Percentiles rank a stretch among this genome's conserved stretches.
Conservation (phyloP, 1,139 yeast species). For the Yamadazyma membranifaciens region DNA sequence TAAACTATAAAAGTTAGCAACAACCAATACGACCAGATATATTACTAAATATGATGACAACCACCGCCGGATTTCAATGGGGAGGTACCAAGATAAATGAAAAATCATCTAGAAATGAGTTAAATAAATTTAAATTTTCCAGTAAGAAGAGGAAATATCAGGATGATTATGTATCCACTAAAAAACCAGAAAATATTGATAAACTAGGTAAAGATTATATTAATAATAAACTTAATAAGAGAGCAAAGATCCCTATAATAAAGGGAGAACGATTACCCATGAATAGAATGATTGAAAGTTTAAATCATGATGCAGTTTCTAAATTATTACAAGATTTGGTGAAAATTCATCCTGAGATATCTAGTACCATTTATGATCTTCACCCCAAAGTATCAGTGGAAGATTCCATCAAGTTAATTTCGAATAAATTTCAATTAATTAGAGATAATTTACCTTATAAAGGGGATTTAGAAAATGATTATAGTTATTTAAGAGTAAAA, state of each 20-base stretch:
- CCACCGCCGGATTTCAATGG: slow-evolving; percentile 36
- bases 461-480: slow-evolving; percentile 73
- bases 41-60: slow-evolving; percentile 9
- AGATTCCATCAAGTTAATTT: slow-evolving; percentile 51
- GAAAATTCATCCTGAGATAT: slow-evolving; percentile 60
- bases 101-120: slow-evolving; percentile 8
- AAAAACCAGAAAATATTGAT: too few species aligned
- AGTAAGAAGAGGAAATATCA: slow-evolving; percentile 17
- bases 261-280: slow-evolving; percentile 57
- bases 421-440: slow-evolving; percentile 46
- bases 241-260: slow-evolving; percentile 41
- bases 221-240: slow-evolving; percentile 20
- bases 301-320: slow-evolving; percentile 58
- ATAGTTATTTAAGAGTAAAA: slow-evolving; percentile 83
- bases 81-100: slow-evolving; percentile 21
- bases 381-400: slow-evolving; percentile 61
- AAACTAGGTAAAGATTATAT: slow-evolving; percentile 1
- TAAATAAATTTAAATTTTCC: slow-evolving; percentile 2
- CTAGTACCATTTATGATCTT: slow-evolving; percentile 46
- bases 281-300: slow-evolving; percentile 61
- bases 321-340: slow-evolving; percentile 52
- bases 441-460: slow-evolving; percentile 64
- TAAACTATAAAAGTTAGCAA: slow-evolving; percentile 25
- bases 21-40: slow-evolving; percentile 15
- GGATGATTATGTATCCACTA: slow-evolving; percentile 11